Percentiles rank a stretch among this genome's conserved stretches.
Evolutionary conservation across 2,329 filamentous ascomycete species (phyloP).

Genomic region (Plectosphaerella plurivora): DNA sequence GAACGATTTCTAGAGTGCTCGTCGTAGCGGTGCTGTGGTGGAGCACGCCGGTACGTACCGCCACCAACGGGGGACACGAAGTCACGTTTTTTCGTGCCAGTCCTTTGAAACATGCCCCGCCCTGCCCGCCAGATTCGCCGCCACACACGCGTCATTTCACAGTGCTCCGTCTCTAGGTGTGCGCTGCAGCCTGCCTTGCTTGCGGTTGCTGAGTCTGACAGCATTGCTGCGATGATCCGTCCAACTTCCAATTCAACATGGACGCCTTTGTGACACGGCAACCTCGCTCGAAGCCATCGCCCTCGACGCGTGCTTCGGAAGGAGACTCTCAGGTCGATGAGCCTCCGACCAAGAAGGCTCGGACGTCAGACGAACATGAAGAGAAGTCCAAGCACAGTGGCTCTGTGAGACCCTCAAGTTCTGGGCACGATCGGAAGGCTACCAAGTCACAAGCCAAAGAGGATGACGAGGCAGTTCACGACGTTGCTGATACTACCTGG

Average conservation of each 20-base stretch:
- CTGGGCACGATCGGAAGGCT: constrained; percentile 3
- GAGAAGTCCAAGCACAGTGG: constrained; percentile 8
- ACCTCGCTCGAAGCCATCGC: constrained; percentile 9
- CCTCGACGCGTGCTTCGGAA: constrained; percentile 5
- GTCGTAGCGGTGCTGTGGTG: neutral
- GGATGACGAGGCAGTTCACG: constrained; percentile 18
- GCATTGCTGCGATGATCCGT: neutral
- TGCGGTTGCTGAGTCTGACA: no score
- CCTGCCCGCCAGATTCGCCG: no score
- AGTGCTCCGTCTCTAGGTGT: no score
- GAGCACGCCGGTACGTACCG: neutral
- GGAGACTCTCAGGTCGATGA: constrained; percentile 11
- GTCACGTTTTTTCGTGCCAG: neutral
- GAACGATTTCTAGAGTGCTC: no score
- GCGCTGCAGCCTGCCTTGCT: no score
- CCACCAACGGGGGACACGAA: neutral
- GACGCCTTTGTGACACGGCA: constrained; percentile 31
- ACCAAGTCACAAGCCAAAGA: constrained; percentile 3
- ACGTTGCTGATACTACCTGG: constrained; percentile 10
- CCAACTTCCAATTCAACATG: constrained; percentile 19
- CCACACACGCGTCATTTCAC: no score
- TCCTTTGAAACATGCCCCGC: no score
- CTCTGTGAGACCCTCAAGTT: no score
- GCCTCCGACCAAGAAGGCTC: constrained; percentile 29
- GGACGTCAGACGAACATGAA: constrained; percentile 15